Base-by-base conservation (phyloP, 2,329 filamentous ascomycete species). In the Capronia coronata region DNA sequence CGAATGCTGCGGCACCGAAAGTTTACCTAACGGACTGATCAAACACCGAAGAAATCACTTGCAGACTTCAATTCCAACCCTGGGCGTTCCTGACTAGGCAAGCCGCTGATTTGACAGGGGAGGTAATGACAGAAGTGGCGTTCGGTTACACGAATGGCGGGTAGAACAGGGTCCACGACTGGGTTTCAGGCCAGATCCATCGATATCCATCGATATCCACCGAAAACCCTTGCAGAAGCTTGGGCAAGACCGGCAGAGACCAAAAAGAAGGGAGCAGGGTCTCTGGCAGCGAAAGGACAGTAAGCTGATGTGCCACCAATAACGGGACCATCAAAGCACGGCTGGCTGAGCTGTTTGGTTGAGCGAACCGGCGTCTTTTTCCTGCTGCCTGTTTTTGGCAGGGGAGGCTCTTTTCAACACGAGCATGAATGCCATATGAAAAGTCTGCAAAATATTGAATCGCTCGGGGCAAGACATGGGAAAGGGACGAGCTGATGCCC, bases 61-160 rank as follows among this genome's bases (percentile, higher is more conserved):
- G 23, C n/a, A 45, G 30, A 21, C 10, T 14, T 37, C 30, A 9
- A 34, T 2, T 25, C 19, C 29, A 13, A 32, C 14, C 13, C 14
- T 13, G 7, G 19, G 11, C 37, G 23, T 35, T 35, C 43, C 43
- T 45, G 43, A 45, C 43, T 45, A 27, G 43, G 30, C 18, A 21
- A 45, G 13, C 43, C 30, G 30, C n/a, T 23, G 21, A 43, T 30
- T 25, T 25, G 21, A 23, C 11, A 2, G 21, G 43, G 10, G 30
- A 23, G 35, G 21, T 6, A 30, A 45, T 45, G 43, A 45, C 43
- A 23, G 30, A 19, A 37, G 43, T 45, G 43, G 43, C 43, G 43
- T 45, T 45, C 30, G 30, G 23, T 45, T 23, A 45, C n/a, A 25
- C 32, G 9, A 37, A 23, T 23, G 43, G 10, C 11, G 21, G 37